phyloP scores from a whole-genome alignment of 805 yeast genomes.

The Candida ficus region DNA sequence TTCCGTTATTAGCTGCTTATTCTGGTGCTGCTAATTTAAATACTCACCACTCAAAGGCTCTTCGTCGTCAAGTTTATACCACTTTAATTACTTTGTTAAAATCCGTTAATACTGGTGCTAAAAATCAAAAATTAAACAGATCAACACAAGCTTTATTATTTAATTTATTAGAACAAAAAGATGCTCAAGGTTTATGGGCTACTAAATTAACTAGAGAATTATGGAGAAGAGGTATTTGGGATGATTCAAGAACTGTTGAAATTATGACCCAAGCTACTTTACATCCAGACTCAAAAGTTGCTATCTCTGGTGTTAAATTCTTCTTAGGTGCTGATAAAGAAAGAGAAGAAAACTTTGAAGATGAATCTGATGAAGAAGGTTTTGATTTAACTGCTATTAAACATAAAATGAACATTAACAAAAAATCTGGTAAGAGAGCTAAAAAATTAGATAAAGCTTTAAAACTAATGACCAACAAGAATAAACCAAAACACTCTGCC shows the following conservation, averaged over 20 bases:
- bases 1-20: conserved; percentile 77
- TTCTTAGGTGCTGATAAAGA: conserved; percentile 95
- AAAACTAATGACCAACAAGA: conserved; percentile 62
- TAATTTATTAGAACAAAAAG: conserved; percentile 74
- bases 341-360: conserved; percentile 79
- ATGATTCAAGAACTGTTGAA: conserved; percentile 94
- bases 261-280: conserved; percentile 94
- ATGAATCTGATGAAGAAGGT: conserved; percentile 64
- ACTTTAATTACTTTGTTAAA: conserved; percentile 76
- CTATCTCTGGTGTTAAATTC: conserved; percentile 84
- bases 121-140: conserved; percentile 83
- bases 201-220: conserved; percentile 90
- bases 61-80: conserved; percentile 77
- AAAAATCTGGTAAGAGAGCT: conserved; percentile 73
- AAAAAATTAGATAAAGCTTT: conserved; percentile 75
- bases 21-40: conserved; percentile 41
- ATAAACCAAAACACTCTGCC: conserved; percentile 48
- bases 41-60: conserved; percentile 66
- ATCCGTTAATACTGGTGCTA: conserved; percentile 80
- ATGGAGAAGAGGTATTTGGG: conserved; percentile 99
- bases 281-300: conserved; percentile 81
- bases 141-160: conserved; percentile 90
- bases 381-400: conserved; percentile 67
- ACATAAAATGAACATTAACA: conserved; percentile 80
- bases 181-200: conserved; percentile 91